These are phyloP conservation scores for Auriscalpium vulgare DNA, from an alignment of 768 basidiomycete genomes.

Conservation along the genomic window DNA sequence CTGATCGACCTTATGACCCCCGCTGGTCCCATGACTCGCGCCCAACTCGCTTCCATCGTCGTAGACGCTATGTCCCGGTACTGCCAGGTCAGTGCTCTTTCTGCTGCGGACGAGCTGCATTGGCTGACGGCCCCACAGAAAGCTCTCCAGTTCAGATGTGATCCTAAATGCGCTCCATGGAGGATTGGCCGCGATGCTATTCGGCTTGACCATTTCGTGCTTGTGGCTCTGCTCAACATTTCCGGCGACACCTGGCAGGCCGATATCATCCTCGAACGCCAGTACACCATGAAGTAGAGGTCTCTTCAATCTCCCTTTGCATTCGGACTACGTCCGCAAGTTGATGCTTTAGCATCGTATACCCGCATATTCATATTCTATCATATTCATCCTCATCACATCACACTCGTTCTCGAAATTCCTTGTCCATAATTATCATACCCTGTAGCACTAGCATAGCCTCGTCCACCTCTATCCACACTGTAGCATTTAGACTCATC, in stretches of 20 bases:
- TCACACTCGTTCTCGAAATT: neutral
- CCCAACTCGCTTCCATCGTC: neutral
- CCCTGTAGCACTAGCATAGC: neutral
- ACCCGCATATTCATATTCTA: neutral
- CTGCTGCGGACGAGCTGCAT: too few relatives aligned
- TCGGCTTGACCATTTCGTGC: neutral
- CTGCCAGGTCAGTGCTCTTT: neutral
- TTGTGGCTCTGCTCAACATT: neutral
- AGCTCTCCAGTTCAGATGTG: neutral
- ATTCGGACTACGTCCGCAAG: constrained; percentile 3
- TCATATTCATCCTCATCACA: neutral
- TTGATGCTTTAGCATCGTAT: too few relatives aligned
- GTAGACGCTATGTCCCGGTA: neutral
- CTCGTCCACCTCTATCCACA: neutral
- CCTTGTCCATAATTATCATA: neutral
- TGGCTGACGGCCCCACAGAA: neutral
- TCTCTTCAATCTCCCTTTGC: neutral
- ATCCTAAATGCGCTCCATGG: neutral
- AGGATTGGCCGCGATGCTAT: neutral
- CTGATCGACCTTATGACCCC: neutral
- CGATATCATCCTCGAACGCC: neutral
- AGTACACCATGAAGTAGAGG: neutral
- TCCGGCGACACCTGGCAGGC: constrained; percentile 2
- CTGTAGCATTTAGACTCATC: constrained; percentile 2
- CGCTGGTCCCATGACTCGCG: neutral